phyloP scores from a whole-genome alignment of 2,329 filamentous ascomycete genomes.

The Colletotrichum cordylinicola region DNA sequence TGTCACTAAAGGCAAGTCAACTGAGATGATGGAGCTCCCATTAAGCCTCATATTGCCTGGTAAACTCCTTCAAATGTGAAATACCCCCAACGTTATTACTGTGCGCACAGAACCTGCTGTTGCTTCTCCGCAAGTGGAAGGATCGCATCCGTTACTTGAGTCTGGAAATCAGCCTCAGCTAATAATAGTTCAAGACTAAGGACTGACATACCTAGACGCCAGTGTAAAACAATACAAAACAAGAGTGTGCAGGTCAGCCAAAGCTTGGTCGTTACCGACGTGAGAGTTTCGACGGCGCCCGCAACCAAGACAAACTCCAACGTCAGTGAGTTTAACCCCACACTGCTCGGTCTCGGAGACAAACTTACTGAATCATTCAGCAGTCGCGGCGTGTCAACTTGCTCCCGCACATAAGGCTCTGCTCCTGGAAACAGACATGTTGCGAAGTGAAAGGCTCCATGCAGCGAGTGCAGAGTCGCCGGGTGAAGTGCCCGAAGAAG shows the following conservation, averaged over 20 bases:
- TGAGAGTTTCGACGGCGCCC: background rate
- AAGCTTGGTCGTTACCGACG: background rate
- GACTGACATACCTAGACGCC: background rate
- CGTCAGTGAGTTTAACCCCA: background rate
- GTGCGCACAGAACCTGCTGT: background rate
- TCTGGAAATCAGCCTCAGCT: background rate
- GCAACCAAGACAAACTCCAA: background rate
- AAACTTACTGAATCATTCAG: background rate
- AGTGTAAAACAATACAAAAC: background rate
- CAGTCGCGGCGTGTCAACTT: background rate
- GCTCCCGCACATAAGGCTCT: background rate
- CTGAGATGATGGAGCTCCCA: background rate
- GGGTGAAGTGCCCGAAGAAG: background rate
- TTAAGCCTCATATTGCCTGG: background rate
- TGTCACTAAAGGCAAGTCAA: background rate
- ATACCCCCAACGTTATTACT: background rate
- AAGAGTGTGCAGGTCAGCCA: background rate
- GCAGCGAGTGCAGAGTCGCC: constrained; percentile 20
- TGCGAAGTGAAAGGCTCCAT: constrained; percentile 23
- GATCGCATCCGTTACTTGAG: background rate
- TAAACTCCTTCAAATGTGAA: background rate
- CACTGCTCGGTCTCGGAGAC: background rate
- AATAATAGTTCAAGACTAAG: background rate
- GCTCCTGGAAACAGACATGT: constrained; percentile 15
- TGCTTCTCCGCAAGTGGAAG: background rate